phyloP scores from a whole-genome alignment of 2,329 filamentous ascomycete species.

The Stemphylium beticola region DNA sequence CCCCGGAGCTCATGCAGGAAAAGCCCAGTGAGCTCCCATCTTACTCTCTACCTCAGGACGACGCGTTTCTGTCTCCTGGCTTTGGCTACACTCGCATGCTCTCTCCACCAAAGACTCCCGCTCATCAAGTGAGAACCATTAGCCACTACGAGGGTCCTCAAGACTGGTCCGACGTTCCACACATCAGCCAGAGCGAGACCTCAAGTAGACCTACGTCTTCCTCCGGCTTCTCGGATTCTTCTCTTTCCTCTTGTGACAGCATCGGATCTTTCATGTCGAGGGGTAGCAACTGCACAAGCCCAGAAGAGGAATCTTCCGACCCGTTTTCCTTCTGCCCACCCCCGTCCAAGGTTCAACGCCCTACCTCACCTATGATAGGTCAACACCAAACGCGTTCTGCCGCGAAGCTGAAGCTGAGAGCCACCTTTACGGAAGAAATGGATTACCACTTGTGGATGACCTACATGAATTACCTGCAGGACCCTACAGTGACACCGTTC shows the following conservation, averaged over 20 bases:
- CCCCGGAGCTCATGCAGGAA: constrained; percentile 48
- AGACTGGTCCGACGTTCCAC: constrained; percentile 42
- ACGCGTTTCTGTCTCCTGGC: constrained; percentile 52
- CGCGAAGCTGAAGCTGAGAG: constrained; percentile 54
- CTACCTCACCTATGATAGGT: constrained; percentile 40
- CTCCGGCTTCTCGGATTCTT: constrained; percentile 67
- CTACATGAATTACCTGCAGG: constrained; percentile 69
- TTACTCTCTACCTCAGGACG: constrained; percentile 36
- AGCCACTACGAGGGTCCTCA: constrained; percentile 35
- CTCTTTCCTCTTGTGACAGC: constrained; percentile 65
- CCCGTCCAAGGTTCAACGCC: constrained; percentile 33
- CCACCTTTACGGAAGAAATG: constrained; percentile 66
- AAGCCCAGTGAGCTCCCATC: constrained; percentile 33
- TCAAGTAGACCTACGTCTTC: constrained; percentile 64
- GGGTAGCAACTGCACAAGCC: constrained; percentile 66
- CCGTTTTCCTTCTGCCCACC: constrained; percentile 58
- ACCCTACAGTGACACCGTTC: constrained; percentile 70
- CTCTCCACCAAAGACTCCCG: constrained; percentile 58
- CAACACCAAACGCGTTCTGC: constrained; percentile 34
- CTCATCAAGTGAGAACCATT: constrained; percentile 48
- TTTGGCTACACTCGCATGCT: constrained; percentile 46
- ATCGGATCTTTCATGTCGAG: constrained; percentile 63
- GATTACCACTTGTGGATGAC: constrained; percentile 71
- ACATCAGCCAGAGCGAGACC: constrained; percentile 47
- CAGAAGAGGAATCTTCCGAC: constrained; percentile 64